Conservation (phyloP, 495 filamentous ascomycete species). For the Penicillium psychrofluorescens region DNA sequence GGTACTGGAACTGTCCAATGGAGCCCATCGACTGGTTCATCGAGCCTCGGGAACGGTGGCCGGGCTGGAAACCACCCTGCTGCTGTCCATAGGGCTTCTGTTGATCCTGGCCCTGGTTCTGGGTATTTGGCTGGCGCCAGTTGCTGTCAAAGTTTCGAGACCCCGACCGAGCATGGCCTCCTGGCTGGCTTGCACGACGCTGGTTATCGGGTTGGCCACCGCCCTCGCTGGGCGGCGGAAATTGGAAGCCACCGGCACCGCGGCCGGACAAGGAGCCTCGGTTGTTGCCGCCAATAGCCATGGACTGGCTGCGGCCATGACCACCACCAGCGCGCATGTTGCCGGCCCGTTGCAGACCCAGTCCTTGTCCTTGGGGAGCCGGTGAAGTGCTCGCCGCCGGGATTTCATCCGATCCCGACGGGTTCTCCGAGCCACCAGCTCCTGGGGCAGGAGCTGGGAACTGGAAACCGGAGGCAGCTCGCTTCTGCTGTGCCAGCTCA, state of each 20-base stretch:
- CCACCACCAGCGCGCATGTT: slow-evolving; percentile 43
- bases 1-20: slow-evolving; percentile 85
- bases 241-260: slow-evolving; percentile 62
- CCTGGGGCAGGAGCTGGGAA: slow-evolving; percentile 68
- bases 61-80: slow-evolving; percentile 72
- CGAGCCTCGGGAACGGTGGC: slow-evolving; percentile 78
- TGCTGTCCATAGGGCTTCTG: slow-evolving; percentile 59
- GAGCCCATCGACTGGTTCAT: slow-evolving; percentile 80
- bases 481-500: slow-evolving; percentile 92
- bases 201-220: slow-evolving; percentile 53
- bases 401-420: slow-evolving; percentile 34
- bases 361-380: slow-evolving; percentile 35
- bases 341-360: slow-evolving; percentile 42
- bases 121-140: slow-evolving; percentile 85
- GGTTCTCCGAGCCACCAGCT: slow-evolving; percentile 43
- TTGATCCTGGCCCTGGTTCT: slow-evolving; percentile 44
- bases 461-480: slow-evolving; percentile 88
- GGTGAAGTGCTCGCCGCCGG: slow-evolving; percentile 26
- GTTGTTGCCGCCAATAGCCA: slow-evolving; percentile 52
- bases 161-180: slow-evolving; percentile 61
- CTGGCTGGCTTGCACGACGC: slow-evolving; percentile 59
- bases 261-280: slow-evolving; percentile 48
- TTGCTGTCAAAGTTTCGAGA: slow-evolving; percentile 97
- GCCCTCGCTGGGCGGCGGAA: slow-evolving; percentile 52
- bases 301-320: slow-evolving; percentile 63